Conservation (phyloP, 306 rosid genomes). For the Castanea sativa region DNA sequence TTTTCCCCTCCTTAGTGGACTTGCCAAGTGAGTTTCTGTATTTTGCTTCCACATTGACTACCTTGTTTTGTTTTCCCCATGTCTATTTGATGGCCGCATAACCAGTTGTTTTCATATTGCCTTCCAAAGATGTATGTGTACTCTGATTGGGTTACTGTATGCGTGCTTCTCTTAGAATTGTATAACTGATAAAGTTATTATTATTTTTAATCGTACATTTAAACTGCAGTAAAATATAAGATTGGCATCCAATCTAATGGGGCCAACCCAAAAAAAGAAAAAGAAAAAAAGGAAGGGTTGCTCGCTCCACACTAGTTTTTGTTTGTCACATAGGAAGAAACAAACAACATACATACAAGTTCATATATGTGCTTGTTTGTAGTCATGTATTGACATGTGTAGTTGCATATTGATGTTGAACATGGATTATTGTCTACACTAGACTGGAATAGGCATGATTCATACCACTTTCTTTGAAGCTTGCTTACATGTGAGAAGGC, state of each 20-base stretch:
- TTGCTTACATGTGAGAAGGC: neutral
- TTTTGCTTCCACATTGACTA: neutral
- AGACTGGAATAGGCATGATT: neutral
- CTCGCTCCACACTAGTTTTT: too few species aligned
- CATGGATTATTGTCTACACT: neutral
- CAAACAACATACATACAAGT: neutral
- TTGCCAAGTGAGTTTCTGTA: slow-evolving; percentile 73
- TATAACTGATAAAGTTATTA: neutral
- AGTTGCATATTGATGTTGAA: neutral
- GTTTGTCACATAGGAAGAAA: too few species aligned
- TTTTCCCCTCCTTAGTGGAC: slow-evolving; percentile 74
- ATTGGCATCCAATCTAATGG: neutral
- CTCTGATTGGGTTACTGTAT: neutral
- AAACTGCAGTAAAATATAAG: neutral
- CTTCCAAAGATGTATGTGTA: neutral
- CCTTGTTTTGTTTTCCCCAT: neutral
- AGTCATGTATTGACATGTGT: neutral
- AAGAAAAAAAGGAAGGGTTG: too few species aligned
- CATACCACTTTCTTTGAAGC: neutral
- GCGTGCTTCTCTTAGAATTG: neutral
- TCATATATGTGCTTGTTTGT: neutral
- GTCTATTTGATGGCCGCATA: neutral
- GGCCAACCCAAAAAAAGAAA: neutral
- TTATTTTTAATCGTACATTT: too few species aligned
- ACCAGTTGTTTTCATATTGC: neutral